Conservation (phyloP, 768 basidiomycete species). For the Trametes meyenii region DNA sequence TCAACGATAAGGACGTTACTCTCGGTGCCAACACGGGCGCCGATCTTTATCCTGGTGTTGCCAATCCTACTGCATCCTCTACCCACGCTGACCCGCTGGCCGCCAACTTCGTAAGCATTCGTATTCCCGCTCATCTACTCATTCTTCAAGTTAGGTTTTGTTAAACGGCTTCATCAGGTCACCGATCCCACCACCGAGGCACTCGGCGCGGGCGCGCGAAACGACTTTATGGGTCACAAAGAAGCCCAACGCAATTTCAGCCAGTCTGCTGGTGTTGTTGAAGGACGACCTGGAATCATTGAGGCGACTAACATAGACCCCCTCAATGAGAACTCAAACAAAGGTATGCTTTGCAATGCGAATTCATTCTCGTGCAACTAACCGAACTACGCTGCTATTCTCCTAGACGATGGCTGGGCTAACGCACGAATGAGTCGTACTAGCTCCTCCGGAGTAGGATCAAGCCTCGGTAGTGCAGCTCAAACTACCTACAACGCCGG, state of each 20-base stretch:
- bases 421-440: constrained; percentile 33
- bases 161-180: constrained; percentile 32
- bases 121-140: no score
- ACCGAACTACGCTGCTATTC: neutral
- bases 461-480: constrained; percentile 9
- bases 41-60: constrained; percentile 46
- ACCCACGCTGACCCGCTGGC: constrained; percentile 40
- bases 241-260: constrained; percentile 45
- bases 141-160: no score
- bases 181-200: constrained; percentile 44
- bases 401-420: constrained; percentile 47
- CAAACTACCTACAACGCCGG: constrained; percentile 25
- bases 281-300: constrained; percentile 58
- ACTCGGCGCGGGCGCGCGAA: constrained; percentile 44
- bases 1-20: constrained; percentile 35
- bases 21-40: constrained; percentile 36
- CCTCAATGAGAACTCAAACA: constrained; percentile 47
- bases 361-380: neutral
- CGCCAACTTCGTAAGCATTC: constrained; percentile 47
- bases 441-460: constrained; percentile 9
- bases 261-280: constrained; percentile 50
- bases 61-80: constrained; percentile 47
- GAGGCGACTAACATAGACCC: constrained; percentile 57
- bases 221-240: constrained; percentile 42
- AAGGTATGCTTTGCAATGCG: constrained; percentile 33